A percentile compares a stretch with the other conserved stretches of the same genome.
These are phyloP conservation scores for Biscogniauxia marginata DNA, from an alignment of 2,329 filamentous ascomycete genomes.

Conservation along the genomic window DNA sequence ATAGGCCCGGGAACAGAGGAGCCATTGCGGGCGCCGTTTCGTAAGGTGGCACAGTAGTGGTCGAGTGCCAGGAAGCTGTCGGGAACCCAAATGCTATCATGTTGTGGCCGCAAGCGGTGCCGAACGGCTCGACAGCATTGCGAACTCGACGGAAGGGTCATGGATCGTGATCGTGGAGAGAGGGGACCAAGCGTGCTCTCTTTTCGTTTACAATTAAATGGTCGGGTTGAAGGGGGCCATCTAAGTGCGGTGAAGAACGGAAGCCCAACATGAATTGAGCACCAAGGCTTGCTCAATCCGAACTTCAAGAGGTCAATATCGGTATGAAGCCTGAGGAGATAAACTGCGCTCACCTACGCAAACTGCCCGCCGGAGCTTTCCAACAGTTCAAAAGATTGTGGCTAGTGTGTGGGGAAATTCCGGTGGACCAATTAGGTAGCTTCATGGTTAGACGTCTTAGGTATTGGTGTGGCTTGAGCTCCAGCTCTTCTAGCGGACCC, in stretches of 20 bases:
- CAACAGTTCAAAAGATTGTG: slow-evolving; percentile 2
- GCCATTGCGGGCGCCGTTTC: slow-evolving; percentile 22
- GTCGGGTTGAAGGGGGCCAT: slow-evolving; percentile 3
- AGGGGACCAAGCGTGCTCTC: slow-evolving; percentile 1
- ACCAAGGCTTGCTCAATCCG: neutral
- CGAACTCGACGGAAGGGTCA: slow-evolving; percentile 46
- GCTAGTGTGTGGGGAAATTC: neutral
- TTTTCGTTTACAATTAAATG: slow-evolving; percentile 9
- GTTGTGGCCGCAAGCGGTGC: slow-evolving; percentile 37
- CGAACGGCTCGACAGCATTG: slow-evolving; percentile 49
- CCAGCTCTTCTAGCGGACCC: too few relatives aligned
- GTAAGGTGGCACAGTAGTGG: slow-evolving; percentile 38
- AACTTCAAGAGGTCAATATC: neutral
- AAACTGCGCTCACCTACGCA: too few relatives aligned
- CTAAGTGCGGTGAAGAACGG: neutral
- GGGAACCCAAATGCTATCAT: slow-evolving; percentile 56
- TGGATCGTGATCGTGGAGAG: slow-evolving; percentile 29
- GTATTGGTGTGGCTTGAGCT: slow-evolving; percentile 2
- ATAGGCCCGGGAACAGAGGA: slow-evolving; percentile 52
- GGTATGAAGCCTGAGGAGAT: neutral
- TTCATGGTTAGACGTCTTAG: neutral
- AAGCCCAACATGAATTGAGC: neutral
- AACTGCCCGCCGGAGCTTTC: too few relatives aligned
- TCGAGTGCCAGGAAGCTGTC: slow-evolving; percentile 56
- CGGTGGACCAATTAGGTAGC: too few relatives aligned